Percentiles rank a stretch among this genome's conserved stretches.
These are phyloP conservation scores for Colletotrichum tabaci DNA, from an alignment of 2,329 filamentous ascomycete genomes.

Conservation along the genomic window DNA sequence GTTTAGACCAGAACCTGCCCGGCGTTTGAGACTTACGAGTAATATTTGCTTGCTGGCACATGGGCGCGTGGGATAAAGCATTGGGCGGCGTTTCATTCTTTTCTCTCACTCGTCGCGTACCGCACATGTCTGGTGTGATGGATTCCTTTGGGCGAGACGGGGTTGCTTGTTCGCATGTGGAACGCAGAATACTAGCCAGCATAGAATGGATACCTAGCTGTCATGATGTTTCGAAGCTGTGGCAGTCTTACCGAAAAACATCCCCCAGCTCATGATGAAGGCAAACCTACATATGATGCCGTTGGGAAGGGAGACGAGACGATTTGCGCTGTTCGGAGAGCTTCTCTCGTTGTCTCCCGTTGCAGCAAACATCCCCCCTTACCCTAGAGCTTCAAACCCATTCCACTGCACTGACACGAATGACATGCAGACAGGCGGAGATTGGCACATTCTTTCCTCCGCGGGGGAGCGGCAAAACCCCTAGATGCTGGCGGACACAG, in stretches of 20 bases:
- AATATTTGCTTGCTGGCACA: background rate
- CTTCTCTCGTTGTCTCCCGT: background rate
- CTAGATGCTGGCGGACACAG: background rate
- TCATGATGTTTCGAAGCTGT: background rate
- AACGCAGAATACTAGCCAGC: no score
- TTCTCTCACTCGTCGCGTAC: no score
- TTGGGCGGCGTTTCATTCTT: background rate
- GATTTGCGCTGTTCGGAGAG: background rate
- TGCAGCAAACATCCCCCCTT: background rate
- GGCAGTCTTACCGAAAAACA: no score
- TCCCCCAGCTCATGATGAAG: background rate
- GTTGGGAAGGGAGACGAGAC: no score
- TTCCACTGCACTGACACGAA: no score
- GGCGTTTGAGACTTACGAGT: no score
- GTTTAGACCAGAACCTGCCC: background rate
- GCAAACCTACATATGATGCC: no score
- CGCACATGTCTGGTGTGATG: no score
- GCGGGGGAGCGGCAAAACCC: no score
- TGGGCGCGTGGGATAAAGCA: background rate
- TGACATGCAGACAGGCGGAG: background rate
- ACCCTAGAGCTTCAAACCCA: background rate
- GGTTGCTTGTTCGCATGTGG: no score
- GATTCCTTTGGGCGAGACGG: no score
- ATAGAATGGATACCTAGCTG: background rate
- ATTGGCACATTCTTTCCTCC: background rate